Percentiles rank a stretch among this genome's conserved stretches.
phyloP scores from a whole-genome alignment of 345 rosid species.

The Pseudoturritis turrita region DNA sequence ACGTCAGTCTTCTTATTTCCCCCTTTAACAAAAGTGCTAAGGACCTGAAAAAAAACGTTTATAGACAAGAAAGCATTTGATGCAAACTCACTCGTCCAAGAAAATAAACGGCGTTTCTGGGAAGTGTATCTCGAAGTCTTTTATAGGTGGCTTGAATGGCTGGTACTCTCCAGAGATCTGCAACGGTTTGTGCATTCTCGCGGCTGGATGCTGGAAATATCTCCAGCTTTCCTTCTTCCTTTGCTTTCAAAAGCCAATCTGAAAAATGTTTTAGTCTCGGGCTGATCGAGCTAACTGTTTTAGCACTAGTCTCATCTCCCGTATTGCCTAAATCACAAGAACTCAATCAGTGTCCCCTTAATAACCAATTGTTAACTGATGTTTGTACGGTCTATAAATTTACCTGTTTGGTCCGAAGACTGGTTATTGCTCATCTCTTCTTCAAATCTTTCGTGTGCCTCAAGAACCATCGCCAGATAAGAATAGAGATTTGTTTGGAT shows the following conservation, averaged over 20 bases:
- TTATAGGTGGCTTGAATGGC: slow-evolving; percentile 78
- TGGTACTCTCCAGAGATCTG: slow-evolving; percentile 66
- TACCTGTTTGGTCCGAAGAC: slow-evolving; percentile 35
- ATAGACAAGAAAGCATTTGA: slow-evolving; percentile 8
- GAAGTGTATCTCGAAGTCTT: slow-evolving; percentile 60
- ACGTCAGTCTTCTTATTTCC: neutral
- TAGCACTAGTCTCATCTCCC: slow-evolving; percentile 32
- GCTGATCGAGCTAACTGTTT: slow-evolving; percentile 43
- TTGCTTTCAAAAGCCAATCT: slow-evolving; percentile 67
- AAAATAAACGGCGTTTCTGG: slow-evolving; percentile 74
- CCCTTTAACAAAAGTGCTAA: neutral
- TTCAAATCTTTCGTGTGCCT: slow-evolving; percentile 66
- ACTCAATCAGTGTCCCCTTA: neutral
- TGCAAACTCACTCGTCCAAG: slow-evolving; percentile 61
- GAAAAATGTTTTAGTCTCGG: slow-evolving; percentile 57
- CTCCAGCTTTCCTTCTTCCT: slow-evolving; percentile 69
- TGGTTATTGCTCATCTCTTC: slow-evolving; percentile 36
- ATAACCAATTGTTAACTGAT: neutral
- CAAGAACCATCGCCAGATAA: slow-evolving; percentile 70
- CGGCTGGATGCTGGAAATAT: slow-evolving; percentile 57
- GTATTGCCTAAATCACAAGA: slow-evolving; percentile 29
- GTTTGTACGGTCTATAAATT: slow-evolving; percentile 22
- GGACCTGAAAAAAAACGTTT: neutral
- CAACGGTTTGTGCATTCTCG: slow-evolving; percentile 62
- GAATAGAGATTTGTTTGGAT: slow-evolving; percentile 73